Evolutionary conservation across 1,139 yeast genomes (phyloP), one percentile per base, ranked within the genome.

Genomic region (Lodderomyces parapsilosis): DNA sequence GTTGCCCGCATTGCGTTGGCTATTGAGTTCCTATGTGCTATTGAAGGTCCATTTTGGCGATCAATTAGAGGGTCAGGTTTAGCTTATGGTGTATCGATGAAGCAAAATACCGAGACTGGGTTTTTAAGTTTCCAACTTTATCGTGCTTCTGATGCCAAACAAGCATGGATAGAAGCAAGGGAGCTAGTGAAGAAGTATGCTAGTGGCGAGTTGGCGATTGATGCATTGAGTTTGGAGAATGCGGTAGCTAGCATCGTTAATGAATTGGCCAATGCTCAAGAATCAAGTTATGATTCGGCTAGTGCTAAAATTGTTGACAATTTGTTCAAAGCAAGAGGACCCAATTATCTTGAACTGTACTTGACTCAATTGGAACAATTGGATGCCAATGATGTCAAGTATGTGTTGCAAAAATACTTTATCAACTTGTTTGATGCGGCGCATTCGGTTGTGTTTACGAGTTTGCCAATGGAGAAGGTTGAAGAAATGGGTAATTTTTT

Each of bases 21-120:
- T 6, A 75, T 86, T 9, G 91, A 86, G 46, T 86, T 83, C 56
- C 70, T 94, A 47, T 85, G 84, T 52, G 86, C 91, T 23, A 89
- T 89, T 19, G 99, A 94, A 63, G 99, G 99, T 1, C 98, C 99
- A 31, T 84, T 93, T 52, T 93, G 99, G 98, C 79, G 90, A 57
- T 96, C 94, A 40, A 87, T 94, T 33, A 80, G 99, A 64, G 99
- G 99, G 32, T 79, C 91, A 1, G 99, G 99, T 1, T 71, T 89
- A 43, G 98, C 98, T 0, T 94, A 94, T 62, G 97, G 97, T 25
- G 94, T 93, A 1, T 73, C 68, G 44, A 72, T 89, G 49, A 60
- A 72, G 24, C 71, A 80, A 42, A 75, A 76, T 51, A 58, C 80
- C 14, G 96, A 90, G 52, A 68, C 80, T 28, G 95, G 96, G 2